These are phyloP conservation scores for Gymnopilus dilepis DNA, from an alignment of 768 basidiomycete species.

Conservation along the genomic window DNA sequence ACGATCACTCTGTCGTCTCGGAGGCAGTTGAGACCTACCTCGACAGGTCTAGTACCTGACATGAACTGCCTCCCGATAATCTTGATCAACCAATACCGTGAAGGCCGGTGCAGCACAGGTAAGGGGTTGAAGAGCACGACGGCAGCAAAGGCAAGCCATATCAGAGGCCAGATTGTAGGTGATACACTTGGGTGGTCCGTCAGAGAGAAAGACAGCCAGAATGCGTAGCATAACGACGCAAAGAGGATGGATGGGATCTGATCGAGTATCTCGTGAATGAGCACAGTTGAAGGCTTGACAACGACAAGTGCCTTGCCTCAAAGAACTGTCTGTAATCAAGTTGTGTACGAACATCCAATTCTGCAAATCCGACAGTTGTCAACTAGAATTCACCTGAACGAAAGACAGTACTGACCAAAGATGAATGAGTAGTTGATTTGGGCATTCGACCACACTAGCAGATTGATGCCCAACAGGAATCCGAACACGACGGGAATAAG, in stretches of 20 bases:
- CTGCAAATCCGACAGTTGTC: conserved; percentile 37
- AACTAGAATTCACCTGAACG: neutral
- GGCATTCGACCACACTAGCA: conserved; percentile 74
- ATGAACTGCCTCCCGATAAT: conserved; percentile 64
- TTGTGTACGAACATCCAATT: conserved; percentile 70
- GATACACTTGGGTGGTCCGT: conserved; percentile 58
- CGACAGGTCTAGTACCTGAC: conserved; percentile 75
- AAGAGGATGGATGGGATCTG: conserved; percentile 86
- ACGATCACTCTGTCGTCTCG: neutral
- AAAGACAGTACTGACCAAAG: conserved; percentile 58
- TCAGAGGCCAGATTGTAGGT: conserved; percentile 79
- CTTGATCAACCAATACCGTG: conserved; percentile 83
- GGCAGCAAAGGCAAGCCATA: conserved; percentile 74
- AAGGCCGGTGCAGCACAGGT: conserved; percentile 62
- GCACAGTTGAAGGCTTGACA: neutral
- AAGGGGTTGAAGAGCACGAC: conserved; percentile 78
- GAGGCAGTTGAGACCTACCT: conserved; percentile 50
- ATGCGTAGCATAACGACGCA: conserved; percentile 73
- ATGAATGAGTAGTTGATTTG: conserved; percentile 96
- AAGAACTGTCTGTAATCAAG: conserved; percentile 81
- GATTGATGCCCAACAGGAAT: conserved; percentile 81
- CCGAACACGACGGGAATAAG: conserved; percentile 77
- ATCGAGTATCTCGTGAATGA: neutral
- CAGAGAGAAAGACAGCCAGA: conserved; percentile 81
- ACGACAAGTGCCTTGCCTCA: conserved; percentile 39